A percentile compares a stretch with the other conserved stretches of the same genome.
Evolutionary conservation across 2,329 filamentous ascomycete species (phyloP).

Genomic region (Beauveria medogensis): DNA sequence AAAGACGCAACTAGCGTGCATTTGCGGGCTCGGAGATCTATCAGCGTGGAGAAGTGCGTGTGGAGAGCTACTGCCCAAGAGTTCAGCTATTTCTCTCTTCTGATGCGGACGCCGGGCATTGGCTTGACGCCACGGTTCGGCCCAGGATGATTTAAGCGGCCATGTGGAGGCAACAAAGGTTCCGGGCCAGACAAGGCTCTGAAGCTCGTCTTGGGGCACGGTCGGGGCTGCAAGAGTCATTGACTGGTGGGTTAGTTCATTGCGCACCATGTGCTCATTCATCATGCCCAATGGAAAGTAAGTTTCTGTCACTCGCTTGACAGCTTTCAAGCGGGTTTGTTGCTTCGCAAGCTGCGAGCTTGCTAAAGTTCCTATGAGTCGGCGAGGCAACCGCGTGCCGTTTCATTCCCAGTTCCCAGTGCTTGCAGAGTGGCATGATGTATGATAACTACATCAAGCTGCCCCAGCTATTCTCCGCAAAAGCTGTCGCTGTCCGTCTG

Average conservation of each 20-base stretch:
- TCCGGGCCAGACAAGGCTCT: conserved; percentile 1
- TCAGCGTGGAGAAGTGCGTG: background rate
- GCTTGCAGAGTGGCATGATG: background rate
- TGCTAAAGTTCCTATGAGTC: background rate
- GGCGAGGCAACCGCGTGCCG: background rate
- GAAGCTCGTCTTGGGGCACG: background rate
- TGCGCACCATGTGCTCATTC: too few species aligned
- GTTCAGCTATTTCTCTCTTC: background rate
- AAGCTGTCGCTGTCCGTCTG: conserved; percentile 2
- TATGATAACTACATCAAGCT: background rate
- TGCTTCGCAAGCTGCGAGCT: background rate
- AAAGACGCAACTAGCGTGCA: background rate
- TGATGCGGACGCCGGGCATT: background rate
- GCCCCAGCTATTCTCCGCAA: background rate
- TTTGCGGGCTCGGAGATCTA: conserved; percentile 4
- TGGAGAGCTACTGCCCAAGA: background rate
- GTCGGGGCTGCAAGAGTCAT: background rate
- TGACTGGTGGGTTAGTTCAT: background rate
- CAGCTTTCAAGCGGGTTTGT: background rate
- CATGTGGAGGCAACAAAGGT: background rate
- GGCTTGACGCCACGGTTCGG: background rate
- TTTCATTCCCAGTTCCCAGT: too few species aligned
- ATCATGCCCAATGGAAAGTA: too few species aligned
- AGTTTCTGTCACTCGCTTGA: background rate
- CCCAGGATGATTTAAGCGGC: background rate